Base-by-base conservation (phyloP, 768 basidiomycete genomes). In the Lactarius indigo region DNA sequence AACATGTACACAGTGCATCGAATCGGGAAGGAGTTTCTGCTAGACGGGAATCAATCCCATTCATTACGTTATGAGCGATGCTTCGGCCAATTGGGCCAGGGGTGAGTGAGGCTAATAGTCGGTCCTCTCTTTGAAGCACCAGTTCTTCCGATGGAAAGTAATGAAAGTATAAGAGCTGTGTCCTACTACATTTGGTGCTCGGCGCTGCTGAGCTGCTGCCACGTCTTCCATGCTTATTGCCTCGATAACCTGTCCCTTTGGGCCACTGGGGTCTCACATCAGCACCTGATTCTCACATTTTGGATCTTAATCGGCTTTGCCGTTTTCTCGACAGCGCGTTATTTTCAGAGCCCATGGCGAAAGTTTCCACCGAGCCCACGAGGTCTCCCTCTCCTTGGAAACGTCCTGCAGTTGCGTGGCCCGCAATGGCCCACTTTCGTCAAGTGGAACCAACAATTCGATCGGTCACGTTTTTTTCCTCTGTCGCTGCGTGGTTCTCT, bases 311-410 rank as follows among this genome's bases (percentile, higher is more conserved):
- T 44, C 28, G 59, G 58, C 42, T 15, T 39, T 37, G 39, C 42
- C 15, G 8, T 65, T 26, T 31, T 47, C 13, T 28, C 47, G 8
- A 37, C 13, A 1, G 20, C 55, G 23, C 68, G 66, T 28, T 69
- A 69, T 28, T 8, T 67, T 12, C 64, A 44, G 23, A 69, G 68
- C 41, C 68, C 68, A 54, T 69, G 65, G 65, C 68, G 68, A 10
- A 61, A 63, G 33, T 50, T 67, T 28, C 68, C 68, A 17, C 68
- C 68, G 1, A 65, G 68, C 3, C 68, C 68, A 56, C 62, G 15
- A 30, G 61, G 68, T n/a, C 12, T 69, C 13, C 68, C 68, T 50
- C 50, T 67, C 15, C 1, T 69, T 4, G 68, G 68, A 1, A 69
- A 69, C 18, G 33, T 59, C 31, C 61, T 69, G 6, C 26, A 68